phyloP scores from a whole-genome alignment of 2,329 filamentous ascomycete genomes.

The Bisporella sp. region DNA sequence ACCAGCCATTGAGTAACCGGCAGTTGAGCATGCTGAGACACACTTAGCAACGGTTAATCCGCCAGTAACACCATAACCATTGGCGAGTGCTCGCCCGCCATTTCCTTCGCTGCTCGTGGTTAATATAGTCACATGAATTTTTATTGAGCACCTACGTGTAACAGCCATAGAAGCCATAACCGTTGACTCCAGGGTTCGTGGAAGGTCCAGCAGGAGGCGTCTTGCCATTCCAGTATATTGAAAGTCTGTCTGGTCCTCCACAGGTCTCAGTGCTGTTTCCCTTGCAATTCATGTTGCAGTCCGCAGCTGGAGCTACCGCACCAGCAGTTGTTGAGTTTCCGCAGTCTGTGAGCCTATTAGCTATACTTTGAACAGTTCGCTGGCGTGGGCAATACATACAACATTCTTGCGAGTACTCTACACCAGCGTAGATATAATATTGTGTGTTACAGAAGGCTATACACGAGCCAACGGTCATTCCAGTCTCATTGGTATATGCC shows the following conservation, averaged over 20 bases:
- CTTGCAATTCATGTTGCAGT: conserved; percentile 45
- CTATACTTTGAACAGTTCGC: neutral
- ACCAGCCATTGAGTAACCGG: conserved; percentile 23
- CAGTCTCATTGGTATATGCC: conserved; percentile 11
- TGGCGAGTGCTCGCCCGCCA: conserved; percentile 10
- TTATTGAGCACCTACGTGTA: conserved; percentile 19
- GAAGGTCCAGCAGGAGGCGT: conserved; percentile 9
- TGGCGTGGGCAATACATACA: neutral
- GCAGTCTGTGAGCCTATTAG: neutral
- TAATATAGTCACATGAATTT: no score
- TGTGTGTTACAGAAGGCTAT: conserved; percentile 18
- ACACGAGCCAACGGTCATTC: conserved; percentile 26
- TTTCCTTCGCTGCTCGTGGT: conserved; percentile 15
- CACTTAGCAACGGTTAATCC: conserved; percentile 12
- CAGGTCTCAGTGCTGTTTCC: conserved; percentile 44
- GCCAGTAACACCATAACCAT: conserved; percentile 11
- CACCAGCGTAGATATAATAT: conserved; percentile 26
- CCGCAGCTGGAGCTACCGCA: conserved; percentile 6
- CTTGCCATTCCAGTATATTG: conserved; percentile 14
- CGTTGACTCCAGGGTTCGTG: conserved; percentile 12
- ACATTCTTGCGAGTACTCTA: conserved; percentile 29
- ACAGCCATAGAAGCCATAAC: conserved; percentile 26
- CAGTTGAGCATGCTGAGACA: conserved; percentile 16
- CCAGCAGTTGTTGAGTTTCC: conserved; percentile 13
- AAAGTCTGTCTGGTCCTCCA: conserved; percentile 40